phyloP scores from a whole-genome alignment of 2,329 filamentous ascomycete genomes.

The Penicillium nordicum region DNA sequence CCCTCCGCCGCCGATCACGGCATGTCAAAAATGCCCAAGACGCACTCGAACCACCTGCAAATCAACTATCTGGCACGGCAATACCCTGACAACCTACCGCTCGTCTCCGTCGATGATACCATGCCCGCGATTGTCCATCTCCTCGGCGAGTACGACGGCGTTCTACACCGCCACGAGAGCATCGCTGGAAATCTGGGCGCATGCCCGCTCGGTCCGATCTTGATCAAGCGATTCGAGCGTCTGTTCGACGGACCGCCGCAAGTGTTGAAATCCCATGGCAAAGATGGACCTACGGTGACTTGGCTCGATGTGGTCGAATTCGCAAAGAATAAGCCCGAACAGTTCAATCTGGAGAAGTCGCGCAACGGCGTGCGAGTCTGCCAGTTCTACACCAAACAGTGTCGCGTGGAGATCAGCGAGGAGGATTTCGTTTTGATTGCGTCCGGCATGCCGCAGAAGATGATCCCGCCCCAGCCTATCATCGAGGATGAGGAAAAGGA shows the following conservation, averaged over 20 bases:
- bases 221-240: conserved; percentile 81
- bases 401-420: conserved; percentile 78
- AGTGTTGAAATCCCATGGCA: conserved; percentile 60
- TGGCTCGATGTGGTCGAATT: conserved; percentile 88
- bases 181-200: conserved; percentile 81
- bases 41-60: conserved; percentile 57
- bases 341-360: conserved; percentile 69
- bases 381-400: conserved; percentile 77
- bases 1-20: conserved; percentile 41
- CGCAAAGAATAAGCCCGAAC: conserved; percentile 72
- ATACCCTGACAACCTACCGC: conserved; percentile 58
- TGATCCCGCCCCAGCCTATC: conserved; percentile 76
- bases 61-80: conserved; percentile 67
- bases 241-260: conserved; percentile 79
- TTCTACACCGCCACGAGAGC: conserved; percentile 80
- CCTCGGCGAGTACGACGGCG: conserved; percentile 78
- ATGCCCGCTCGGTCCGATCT: conserved; percentile 73
- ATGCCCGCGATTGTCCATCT: conserved; percentile 70
- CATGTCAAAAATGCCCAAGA: conserved; percentile 53
- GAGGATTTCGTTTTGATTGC: conserved; percentile 83
- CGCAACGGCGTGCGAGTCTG: conserved; percentile 69
- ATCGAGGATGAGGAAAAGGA: conserved; percentile 85
- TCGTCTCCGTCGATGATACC: conserved; percentile 63
- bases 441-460: conserved; percentile 76
- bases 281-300: conserved; percentile 60